phyloP scores from a whole-genome alignment of 2,329 filamentous ascomycete species.

The Sporothrix brasiliensis region DNA sequence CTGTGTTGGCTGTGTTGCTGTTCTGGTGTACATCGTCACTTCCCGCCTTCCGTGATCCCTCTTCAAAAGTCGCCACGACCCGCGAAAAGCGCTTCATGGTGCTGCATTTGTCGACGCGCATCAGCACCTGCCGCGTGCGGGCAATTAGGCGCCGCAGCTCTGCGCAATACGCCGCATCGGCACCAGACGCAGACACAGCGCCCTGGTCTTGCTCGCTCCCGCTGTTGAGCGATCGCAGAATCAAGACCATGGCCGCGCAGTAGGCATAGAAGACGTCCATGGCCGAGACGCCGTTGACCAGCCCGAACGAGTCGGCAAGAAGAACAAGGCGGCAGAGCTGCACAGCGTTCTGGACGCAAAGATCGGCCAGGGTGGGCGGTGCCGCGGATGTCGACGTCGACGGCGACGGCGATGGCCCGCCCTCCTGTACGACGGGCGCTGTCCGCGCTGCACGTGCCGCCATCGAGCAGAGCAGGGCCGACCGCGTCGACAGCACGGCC shows the following conservation, averaged over 20 bases:
- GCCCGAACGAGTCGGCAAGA: slow-evolving; percentile 5
- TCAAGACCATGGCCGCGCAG: slow-evolving; percentile 24
- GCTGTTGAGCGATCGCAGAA: slow-evolving; percentile 18
- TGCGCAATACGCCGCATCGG: background rate
- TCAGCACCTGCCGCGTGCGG: slow-evolving; percentile 10
- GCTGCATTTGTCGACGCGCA: slow-evolving; percentile 27
- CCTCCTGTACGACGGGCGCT: background rate
- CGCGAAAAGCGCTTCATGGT: slow-evolving; percentile 27
- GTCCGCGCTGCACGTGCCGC: background rate
- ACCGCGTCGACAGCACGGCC: slow-evolving; percentile 5
- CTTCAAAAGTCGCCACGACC: slow-evolving; percentile 20
- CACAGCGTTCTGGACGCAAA: slow-evolving; percentile 21
- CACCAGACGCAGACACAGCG: background rate
- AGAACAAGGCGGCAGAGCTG: slow-evolving; percentile 20
- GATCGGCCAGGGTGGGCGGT: background rate
- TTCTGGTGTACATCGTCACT: background rate
- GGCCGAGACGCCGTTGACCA: slow-evolving; percentile 22
- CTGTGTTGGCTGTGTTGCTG: background rate
- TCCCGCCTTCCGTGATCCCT: background rate
- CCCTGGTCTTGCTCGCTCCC: background rate
- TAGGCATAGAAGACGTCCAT: slow-evolving; percentile 26
- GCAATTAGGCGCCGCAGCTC: slow-evolving; percentile 16
- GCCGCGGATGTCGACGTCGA: background rate
- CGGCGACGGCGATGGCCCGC: background rate
- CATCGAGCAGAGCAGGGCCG: slow-evolving; percentile 12